Base-by-base conservation (phyloP, 2,329 filamentous ascomycete genomes). In the Bipolaris sorokiniana region DNA sequence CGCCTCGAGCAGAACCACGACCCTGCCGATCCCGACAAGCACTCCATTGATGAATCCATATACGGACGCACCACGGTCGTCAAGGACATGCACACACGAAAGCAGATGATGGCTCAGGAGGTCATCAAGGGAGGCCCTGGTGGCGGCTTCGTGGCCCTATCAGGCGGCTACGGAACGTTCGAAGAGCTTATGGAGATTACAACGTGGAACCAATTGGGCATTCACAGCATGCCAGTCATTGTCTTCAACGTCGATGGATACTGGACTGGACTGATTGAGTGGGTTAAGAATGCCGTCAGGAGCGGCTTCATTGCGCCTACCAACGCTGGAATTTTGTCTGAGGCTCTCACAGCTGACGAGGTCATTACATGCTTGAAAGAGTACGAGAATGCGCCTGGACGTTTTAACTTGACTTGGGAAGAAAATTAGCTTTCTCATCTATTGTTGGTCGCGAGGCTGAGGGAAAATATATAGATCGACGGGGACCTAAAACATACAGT, bases 171-270 rank as follows among this genome's bases (percentile, higher is more conserved):
- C 77, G 95, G 95, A 18, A 99, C 95, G 2, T 84, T 98, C 74
- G 95, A 99, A 80, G 95, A 99, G 83, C 84, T 99, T 73, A 92
- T 97, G 77, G 91, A 96, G 80, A 87, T 91, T 2, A 88, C 88
- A 23, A 96, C 91, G 10, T 99, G 95, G 93, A 98, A 97, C 77
- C 95, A 98, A 80, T 80, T 99, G 48, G 94, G 95, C 1, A 98
- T 99, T 64, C 95, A 98, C 78, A 90, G 90, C 3, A 76, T 75
- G 73, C 73, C 73, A 1, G 88, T 98, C 44, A 88, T 94, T 51
- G 80, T 97, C 47, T 86, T 91, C 66, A 98, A 98, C 76, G 84
- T 97, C 23, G 88, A 93, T 52, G 92, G 92, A 0, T 98, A 96
- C 78, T 99, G 93, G 86, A 90, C 96, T 76, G 92, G 92, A 0